Base-by-base conservation (phyloP, 108 stramenopile genomes). In the Skeletonema costatum region DNA sequence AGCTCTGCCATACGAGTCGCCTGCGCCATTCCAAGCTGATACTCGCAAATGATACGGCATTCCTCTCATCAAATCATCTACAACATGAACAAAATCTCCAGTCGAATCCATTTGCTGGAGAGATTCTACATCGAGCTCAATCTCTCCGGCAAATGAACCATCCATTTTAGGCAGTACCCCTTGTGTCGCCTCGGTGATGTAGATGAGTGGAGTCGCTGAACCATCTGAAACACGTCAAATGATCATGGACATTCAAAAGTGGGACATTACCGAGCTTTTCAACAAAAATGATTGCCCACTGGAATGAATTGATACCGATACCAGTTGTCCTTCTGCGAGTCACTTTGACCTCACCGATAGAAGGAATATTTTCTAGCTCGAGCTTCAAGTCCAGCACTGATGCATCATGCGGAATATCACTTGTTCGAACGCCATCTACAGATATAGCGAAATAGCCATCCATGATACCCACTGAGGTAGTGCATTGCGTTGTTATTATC, bases 11-110 rank as follows among this genome's bases (percentile, higher is more conserved):
- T 77, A 88, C 12, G 50, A 35, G 19, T 44, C 42, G 16, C 81
- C 86, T 29, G 69, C 84, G 17, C 86, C 87, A 75, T 91, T 91
- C 78, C 82, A 87, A 5, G 88, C 85, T 38, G 81, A 83, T 2
- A 91, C 88, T 69, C 71, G 56, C 12, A 91, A 83, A 62, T 88
- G 84, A 71, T 89, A 91, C 32, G 42, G 25, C 69, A 74, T 74
- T 12, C 77, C 81, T 30, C 30, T 44, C 19, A 64, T 62, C 61
- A 89, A 65, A 44, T 60, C 77, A 16, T 60, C 38, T 35, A 77
- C 38, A n/a, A 25, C 39, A 48, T 76, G 56, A 7, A 32, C 31
- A 60, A 68, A 56, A 16, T 63, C 58, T 13, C 48, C 68, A 19
- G 35, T 30, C 39, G 58, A 36, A 17, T 50, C 64, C 29, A 33